Evolutionary conservation across 2,329 filamentous ascomycete species (phyloP).

Genomic region (Claviceps paspali): DNA sequence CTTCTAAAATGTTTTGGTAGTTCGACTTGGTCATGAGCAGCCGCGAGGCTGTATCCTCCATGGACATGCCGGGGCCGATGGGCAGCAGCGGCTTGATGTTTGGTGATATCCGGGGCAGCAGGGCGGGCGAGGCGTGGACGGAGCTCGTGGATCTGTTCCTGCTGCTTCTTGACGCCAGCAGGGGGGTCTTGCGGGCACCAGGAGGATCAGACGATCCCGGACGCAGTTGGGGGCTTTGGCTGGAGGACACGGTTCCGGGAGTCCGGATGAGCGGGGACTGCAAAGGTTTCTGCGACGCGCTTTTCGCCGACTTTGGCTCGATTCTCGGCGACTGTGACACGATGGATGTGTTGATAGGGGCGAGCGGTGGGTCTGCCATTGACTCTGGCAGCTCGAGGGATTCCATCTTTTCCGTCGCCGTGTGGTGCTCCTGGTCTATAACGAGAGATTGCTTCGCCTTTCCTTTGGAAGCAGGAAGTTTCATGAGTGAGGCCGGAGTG

Average conservation of each 20-base stretch:
- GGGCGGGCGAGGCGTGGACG: conserved; percentile 68
- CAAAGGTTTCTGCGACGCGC: conserved; percentile 31
- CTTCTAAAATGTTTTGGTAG: conserved; percentile 93
- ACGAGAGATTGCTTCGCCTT: conserved; percentile 31
- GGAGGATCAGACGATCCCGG: conserved; percentile 30
- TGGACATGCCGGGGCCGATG: conserved; percentile 33
- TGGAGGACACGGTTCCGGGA: conserved; percentile 33
- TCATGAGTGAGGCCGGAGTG: conserved; percentile 81
- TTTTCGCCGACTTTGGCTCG: conserved; percentile 31
- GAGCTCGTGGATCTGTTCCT: conserved; percentile 64
- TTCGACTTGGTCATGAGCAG: conserved; percentile 90
- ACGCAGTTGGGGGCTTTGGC: conserved; percentile 47
- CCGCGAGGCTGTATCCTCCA: conserved; percentile 48
- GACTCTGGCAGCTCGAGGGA: conserved; percentile 60
- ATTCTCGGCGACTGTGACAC: conserved; percentile 19
- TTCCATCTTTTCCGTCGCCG: conserved; percentile 38
- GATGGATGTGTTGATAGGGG: conserved; percentile 27
- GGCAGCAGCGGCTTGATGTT: conserved; percentile 86
- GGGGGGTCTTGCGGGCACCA: conserved; percentile 37
- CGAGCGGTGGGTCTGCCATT: conserved; percentile 18
- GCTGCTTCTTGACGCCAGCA: conserved; percentile 37
- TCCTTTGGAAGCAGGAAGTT: conserved; percentile 42
- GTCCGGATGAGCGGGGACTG: conserved; percentile 33
- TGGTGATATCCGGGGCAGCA: conserved; percentile 80
- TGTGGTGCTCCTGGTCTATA: conserved; percentile 14